Evolutionary conservation across 2,329 filamentous ascomycete species (phyloP).

Genomic region (Verticillium klebahnii): DNA sequence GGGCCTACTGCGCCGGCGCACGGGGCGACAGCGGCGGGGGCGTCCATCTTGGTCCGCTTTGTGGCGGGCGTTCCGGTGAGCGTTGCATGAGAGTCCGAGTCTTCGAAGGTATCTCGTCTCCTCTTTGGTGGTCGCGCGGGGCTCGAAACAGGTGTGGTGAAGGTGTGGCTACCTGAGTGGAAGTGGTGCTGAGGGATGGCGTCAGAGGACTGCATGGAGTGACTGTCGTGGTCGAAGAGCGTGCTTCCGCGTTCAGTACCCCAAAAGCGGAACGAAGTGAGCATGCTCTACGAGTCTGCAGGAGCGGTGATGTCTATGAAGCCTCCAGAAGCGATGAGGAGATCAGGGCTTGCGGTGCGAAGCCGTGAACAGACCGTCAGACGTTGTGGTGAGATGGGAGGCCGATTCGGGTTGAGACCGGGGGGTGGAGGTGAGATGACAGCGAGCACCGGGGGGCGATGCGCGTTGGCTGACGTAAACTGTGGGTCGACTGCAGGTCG

Average conservation of each 20-base stretch:
- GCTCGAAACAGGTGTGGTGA: constrained; percentile 14
- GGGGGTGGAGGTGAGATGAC: background rate
- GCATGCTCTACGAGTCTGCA: constrained; percentile 29
- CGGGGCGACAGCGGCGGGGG: constrained; percentile 17
- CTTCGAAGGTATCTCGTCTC: constrained; percentile 29
- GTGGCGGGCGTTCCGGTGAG: constrained; percentile 19
- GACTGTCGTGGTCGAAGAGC: constrained; percentile 37
- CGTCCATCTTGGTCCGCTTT: constrained; percentile 39
- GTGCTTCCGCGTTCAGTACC: constrained; percentile 55
- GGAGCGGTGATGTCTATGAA: background rate
- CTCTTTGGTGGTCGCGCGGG: constrained; percentile 31
- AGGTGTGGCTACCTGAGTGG: constrained; percentile 16
- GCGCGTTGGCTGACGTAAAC: constrained; percentile 12
- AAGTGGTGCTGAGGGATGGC: constrained; percentile 27
- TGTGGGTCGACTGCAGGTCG: constrained; percentile 8
- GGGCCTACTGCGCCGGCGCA: constrained; percentile 6
- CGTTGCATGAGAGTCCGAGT: constrained; percentile 18
- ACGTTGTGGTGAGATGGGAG: background rate
- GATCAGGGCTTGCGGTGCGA: constrained; percentile 3
- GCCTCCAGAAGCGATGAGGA: constrained; percentile 14
- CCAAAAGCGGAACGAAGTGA: constrained; percentile 59
- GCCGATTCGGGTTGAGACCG: background rate
- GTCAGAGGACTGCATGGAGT: constrained; percentile 32
- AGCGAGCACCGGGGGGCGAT: background rate
- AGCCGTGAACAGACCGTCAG: constrained; percentile 3